phyloP scores from a whole-genome alignment of 176 grass and related monocot species.

The Juncus effusus region DNA sequence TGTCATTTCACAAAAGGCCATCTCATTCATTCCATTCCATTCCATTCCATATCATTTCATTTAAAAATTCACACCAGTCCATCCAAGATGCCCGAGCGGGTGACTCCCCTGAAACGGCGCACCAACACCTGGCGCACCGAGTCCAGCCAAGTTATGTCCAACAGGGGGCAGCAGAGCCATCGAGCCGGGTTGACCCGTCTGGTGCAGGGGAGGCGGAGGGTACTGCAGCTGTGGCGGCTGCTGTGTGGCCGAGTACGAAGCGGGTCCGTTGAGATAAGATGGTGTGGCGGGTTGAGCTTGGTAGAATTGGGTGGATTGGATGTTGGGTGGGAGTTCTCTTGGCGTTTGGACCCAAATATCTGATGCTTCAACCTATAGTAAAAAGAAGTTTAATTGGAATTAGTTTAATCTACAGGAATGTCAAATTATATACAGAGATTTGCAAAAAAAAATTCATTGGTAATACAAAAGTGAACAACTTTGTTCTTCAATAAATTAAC shows the following conservation, averaged over 20 bases:
- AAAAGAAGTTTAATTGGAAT: not conserved
- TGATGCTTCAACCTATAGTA: constrained; percentile 21
- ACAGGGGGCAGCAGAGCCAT: constrained; percentile 27
- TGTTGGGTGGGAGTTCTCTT: constrained; percentile 22
- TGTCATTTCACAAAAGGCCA: no score
- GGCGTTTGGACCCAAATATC: constrained; percentile 40
- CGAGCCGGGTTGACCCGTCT: constrained; percentile 25
- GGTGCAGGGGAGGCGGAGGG: constrained; percentile 2
- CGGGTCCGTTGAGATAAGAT: constrained; percentile 15
- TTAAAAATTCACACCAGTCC: constrained; percentile 34
- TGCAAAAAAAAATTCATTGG: not conserved
- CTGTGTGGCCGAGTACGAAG: constrained; percentile 20
- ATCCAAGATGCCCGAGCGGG: constrained; percentile 27
- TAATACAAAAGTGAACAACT: not conserved
- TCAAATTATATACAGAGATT: not conserved
- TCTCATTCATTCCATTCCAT: no score
- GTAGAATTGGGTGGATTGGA: constrained; percentile 26
- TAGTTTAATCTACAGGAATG: not conserved
- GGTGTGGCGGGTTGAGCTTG: constrained; percentile 8
- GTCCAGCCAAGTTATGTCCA: constrained; percentile 19
- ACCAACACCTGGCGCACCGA: constrained; percentile 13
- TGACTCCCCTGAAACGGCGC: constrained; percentile 23
- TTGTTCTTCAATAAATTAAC: not conserved
- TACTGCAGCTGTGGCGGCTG: constrained; percentile 31
- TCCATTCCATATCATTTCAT: not conserved